Evolutionary conservation across 2,329 filamentous ascomycete species (phyloP), one percentile per base, ranked within the genome.

Genomic region (Huntiella bhutanensis): DNA sequence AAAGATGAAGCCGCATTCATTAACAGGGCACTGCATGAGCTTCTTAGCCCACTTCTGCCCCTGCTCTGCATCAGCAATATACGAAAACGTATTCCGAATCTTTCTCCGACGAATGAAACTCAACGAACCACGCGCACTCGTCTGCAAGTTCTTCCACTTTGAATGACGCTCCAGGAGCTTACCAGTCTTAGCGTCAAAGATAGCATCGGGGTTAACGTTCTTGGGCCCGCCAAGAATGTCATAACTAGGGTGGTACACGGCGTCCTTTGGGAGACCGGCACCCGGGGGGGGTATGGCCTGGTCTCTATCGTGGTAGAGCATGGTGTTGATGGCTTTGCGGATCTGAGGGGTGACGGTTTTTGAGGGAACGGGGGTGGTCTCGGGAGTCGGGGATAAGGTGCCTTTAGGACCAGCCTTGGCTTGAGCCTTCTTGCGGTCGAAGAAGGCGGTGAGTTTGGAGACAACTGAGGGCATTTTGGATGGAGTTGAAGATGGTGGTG

Each of bases 1-100:
- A 3, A 34, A 22, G n/a, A 49, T 28, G 13, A 43, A 49, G 13
- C 43, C 47, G 15, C 47, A 49, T 22, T 42, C 43, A 3, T 36
- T 13, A 39, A 33, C 43, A n/a, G 47, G 47, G 32, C 47, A 49
- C 34, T 49, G 33, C 16, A 46, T 19, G 8, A 43, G 22, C n/a
- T 15, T 43, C 16, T 38, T 33, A 32, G 41, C 15, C 41, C 35
- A 33, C n/a, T 38, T 43, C 11, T 5, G 28, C 3, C 33, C 33
- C n/a, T 46, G 32, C 16, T 35, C 16, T 4, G 15, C 4, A 28
- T 46, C 38, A 13, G 11, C 19, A 3, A 33, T n/a, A 13, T 16
- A 16, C 16, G 28, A 33, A 11, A 28, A 28, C 3, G 22, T 10
- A 28, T 28, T 28, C 6, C 8, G 22, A 28, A 28, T 10, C 22